These are phyloP conservation scores for Acacia melanoxylon DNA, from an alignment of 306 rosid genomes.

Conservation along the genomic window DNA sequence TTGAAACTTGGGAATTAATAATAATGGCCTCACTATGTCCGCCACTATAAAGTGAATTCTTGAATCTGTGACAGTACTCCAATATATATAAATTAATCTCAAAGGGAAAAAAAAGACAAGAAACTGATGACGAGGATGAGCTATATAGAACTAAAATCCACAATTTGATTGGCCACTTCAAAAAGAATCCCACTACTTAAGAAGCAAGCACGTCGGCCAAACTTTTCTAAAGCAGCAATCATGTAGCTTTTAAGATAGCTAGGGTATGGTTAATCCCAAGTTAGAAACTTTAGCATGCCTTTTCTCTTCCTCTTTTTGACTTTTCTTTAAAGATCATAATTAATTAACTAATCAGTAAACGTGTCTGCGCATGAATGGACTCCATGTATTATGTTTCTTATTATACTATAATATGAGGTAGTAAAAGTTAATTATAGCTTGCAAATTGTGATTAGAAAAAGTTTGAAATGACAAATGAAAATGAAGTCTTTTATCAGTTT, in stretches of 20 bases:
- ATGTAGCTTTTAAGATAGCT: neutral
- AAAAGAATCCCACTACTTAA: constrained; percentile 13
- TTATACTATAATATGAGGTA: neutral
- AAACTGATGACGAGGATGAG: neutral
- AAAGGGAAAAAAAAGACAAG: neutral
- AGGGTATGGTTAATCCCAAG: neutral
- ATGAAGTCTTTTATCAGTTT: neutral
- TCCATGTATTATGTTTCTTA: neutral
- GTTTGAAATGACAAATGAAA: constrained; percentile 1
- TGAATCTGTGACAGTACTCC: neutral
- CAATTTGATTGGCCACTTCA: constrained; percentile 19
- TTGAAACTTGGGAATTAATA: neutral
- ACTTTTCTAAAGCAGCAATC: constrained; percentile 27
- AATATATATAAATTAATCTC: neutral
- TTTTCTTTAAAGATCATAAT: constrained; percentile 15
- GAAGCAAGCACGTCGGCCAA: neutral
- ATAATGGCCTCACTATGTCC: neutral
- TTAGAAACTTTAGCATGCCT: neutral
- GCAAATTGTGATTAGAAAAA: constrained; percentile 16
- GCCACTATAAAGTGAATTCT: constrained; percentile 13
- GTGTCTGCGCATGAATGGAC: neutral
- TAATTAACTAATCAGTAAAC: neutral
- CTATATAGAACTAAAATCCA: neutral
- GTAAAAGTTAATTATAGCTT: neutral
- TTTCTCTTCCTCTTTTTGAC: constrained; percentile 9